A percentile compares a stretch with the other conserved stretches of the same genome.
phyloP scores from a whole-genome alignment of 495 filamentous ascomycete species.

The Lineolata rhizophorae region DNA sequence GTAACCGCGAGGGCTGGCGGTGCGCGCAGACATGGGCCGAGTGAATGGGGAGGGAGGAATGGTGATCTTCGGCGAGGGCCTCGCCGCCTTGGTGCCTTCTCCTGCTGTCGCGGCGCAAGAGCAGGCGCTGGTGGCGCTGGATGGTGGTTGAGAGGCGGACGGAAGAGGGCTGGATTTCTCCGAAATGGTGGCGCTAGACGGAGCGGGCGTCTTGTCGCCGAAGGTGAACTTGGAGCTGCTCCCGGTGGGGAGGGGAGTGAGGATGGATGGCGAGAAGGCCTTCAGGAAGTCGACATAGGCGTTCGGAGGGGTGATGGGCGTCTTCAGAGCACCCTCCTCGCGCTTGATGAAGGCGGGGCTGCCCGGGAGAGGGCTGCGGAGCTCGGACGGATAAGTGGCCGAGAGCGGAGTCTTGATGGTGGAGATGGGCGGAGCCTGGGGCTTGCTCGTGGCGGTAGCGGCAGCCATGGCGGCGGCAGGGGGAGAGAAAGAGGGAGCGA shows the following conservation, averaged over 20 bases:
- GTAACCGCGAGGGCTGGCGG: conserved; percentile 25
- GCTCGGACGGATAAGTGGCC: conserved; percentile 58
- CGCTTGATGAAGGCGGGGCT: conserved; percentile 28
- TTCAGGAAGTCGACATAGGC: conserved; percentile 89
- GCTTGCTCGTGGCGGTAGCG: conserved; percentile 25
- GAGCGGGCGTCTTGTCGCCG: no score
- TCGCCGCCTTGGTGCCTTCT: not conserved
- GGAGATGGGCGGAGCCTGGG: conserved; percentile 40
- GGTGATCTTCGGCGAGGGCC: conserved; percentile 2
- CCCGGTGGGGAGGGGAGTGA: conserved; percentile 18
- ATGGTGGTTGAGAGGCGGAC: conserved; percentile 25
- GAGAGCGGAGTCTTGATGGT: conserved; percentile 60
- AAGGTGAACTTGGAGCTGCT: conserved; percentile 18
- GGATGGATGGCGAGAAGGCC: conserved; percentile 44
- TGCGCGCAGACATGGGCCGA: conserved; percentile 35
- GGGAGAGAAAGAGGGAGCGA: no score
- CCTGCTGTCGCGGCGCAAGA: conserved; percentile 1
- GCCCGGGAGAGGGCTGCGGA: conserved; percentile 33
- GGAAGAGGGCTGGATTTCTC: conserved; percentile 8
- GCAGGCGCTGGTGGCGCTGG: conserved; percentile 2
- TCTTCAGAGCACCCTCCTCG: conserved; percentile 31
- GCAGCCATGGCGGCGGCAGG: no score
- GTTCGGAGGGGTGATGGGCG: conserved; percentile 77
- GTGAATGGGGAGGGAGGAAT: conserved; percentile 23
- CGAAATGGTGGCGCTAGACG: no score